A percentile compares a stretch with the other conserved stretches of the same genome.
Evolutionary conservation across 1,139 yeast species (phyloP).

Genomic region (Sugiyamaella novakii): DNA sequence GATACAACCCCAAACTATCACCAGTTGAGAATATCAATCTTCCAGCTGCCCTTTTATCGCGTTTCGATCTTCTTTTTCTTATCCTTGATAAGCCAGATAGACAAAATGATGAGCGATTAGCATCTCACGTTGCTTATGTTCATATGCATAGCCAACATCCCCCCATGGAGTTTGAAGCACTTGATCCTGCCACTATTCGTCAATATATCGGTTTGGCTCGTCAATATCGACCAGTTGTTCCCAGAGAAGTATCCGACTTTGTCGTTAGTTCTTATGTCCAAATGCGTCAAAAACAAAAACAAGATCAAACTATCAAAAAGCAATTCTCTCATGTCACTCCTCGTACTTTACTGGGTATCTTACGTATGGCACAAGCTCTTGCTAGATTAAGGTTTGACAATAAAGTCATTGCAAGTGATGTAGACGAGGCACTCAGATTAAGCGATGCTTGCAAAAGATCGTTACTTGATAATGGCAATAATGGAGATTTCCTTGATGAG

Average conservation of each 20-base stretch:
- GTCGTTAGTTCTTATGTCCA: slow-evolving; percentile 86
- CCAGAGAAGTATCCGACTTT: slow-evolving; percentile 84
- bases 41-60: slow-evolving; percentile 94
- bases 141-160: slow-evolving; percentile 94
- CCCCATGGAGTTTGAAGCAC: slow-evolving; percentile 68
- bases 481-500: slow-evolving; percentile 47
- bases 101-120: slow-evolving; percentile 82
- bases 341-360: slow-evolving; percentile 85
- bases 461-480: slow-evolving; percentile 49
- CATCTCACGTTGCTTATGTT: slow-evolving; percentile 91
- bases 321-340: slow-evolving; percentile 94
- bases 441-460: slow-evolving; percentile 85
- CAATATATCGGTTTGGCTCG: slow-evolving; percentile 89
- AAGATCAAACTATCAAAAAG: slow-evolving; percentile 72
- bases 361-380: slow-evolving; percentile 91
- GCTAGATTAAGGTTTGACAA: slow-evolving; percentile 86
- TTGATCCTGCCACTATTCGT: slow-evolving; percentile 78
- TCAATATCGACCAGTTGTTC: slow-evolving; percentile 79
- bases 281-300: slow-evolving; percentile 87
- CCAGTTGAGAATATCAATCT: slow-evolving; percentile 95
- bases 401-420: slow-evolving; percentile 73
- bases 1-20: slow-evolving; percentile 86
- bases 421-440: slow-evolving; percentile 92
- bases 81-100: slow-evolving; percentile 82
- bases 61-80: slow-evolving; percentile 89